phyloP scores from a whole-genome alignment of 345 rosid genomes.

The Eucalyptus polyanthemos region DNA sequence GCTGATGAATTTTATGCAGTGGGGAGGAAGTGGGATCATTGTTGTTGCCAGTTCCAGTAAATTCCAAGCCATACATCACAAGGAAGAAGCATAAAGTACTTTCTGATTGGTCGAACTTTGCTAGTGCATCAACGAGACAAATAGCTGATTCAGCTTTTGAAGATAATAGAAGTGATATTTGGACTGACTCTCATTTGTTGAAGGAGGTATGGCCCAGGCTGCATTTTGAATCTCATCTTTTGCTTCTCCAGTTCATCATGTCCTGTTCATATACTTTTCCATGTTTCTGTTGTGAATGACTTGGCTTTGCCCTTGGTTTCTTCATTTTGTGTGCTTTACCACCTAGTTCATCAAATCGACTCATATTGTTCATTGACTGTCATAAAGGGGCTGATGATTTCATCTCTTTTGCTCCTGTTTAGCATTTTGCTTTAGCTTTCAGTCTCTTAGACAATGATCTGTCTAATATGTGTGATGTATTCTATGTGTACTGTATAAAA shows the following conservation, averaged over 20 bases:
- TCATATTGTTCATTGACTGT: neutral
- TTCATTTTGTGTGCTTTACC: neutral
- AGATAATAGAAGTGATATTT: conserved; percentile 21
- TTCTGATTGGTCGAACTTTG: conserved; percentile 12
- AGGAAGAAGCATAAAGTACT: conserved; percentile 10
- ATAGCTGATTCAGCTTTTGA: neutral
- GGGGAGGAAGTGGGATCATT: conserved; percentile 68
- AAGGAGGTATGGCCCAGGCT: conserved; percentile 29
- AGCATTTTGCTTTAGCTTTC: neutral
- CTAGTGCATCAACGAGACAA: neutral
- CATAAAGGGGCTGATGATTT: neutral
- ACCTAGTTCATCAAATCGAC: neutral
- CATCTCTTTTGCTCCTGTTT: neutral
- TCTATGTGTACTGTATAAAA: neutral
- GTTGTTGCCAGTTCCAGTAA: conserved; percentile 21
- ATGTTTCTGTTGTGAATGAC: neutral
- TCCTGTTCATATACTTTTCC: neutral
- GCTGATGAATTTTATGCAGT: conserved; percentile 16
- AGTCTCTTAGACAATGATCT: neutral
- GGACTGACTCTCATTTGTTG: conserved; percentile 48
- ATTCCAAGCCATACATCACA: conserved; percentile 2
- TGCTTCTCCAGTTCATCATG: neutral
- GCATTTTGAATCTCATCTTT: neutral
- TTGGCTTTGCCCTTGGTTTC: neutral
- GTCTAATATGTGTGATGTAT: neutral